A percentile compares a stretch with the other conserved stretches of the same genome.
Conservation (phyloP, 2,329 filamentous ascomycete species). For the Aureobasidium subglaciale region DNA sequence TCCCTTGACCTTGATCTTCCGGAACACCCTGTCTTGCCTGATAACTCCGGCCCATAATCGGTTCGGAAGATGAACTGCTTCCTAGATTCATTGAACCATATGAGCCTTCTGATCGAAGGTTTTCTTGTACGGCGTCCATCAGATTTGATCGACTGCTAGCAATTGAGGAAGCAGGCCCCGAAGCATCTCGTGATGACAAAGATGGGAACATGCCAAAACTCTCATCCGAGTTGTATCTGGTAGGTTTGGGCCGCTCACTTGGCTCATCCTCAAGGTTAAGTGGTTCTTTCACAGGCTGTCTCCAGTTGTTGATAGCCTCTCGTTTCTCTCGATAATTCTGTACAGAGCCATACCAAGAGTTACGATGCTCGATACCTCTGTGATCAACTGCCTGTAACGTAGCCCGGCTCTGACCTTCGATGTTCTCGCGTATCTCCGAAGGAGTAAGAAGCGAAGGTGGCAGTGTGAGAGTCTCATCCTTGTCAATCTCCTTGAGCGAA, state of each 20-base stretch:
- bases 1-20: neutral
- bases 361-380: conserved; percentile 8
- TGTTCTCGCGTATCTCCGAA: conserved; percentile 7
- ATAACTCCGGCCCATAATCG: neutral
- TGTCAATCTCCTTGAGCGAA: conserved; percentile 17
- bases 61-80: conserved; percentile 15
- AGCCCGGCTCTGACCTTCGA: conserved; percentile 1
- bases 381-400: conserved; percentile 7
- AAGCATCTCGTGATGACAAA: conserved; percentile 51
- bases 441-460: conserved; percentile 22
- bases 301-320: conserved; percentile 20
- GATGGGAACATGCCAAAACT: conserved; percentile 59
- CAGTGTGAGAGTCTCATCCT: conserved; percentile 21
- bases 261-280: conserved; percentile 21
- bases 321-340: conserved; percentile 7
- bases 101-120: conserved; percentile 8
- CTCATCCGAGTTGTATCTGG: conserved; percentile 49
- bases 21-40: neutral
- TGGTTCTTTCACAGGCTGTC: conserved; percentile 22
- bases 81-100: conserved; percentile 12
- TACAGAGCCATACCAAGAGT: conserved; percentile 13
- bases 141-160: conserved; percentile 24
- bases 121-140: conserved; percentile 17
- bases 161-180: conserved; percentile 44
- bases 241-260: neutral